Evolutionary conservation across 257 asterid species (phyloP).

Genomic region (Solanum pimpinellifolium): DNA sequence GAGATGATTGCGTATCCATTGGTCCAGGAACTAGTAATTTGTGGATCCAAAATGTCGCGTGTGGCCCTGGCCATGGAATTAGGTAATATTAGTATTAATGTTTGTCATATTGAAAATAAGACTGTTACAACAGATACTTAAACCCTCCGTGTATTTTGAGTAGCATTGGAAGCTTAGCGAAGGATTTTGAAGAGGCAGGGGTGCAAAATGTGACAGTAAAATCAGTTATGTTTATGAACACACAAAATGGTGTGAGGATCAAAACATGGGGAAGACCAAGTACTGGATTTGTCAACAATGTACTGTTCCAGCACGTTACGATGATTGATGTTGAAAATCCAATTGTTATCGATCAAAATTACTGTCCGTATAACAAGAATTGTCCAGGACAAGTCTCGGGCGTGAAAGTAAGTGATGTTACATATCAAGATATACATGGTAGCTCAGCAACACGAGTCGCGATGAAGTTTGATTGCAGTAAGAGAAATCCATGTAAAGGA

Average conservation of each 20-base stretch:
- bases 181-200: not conserved
- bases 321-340: not conserved
- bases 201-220: not conserved
- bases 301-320: not conserved
- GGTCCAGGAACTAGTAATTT: not conserved
- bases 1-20: not conserved
- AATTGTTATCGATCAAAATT: not conserved
- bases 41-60: not conserved
- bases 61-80: constrained; percentile 1
- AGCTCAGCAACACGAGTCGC: not conserved
- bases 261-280: constrained; percentile 2
- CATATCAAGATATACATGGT: not conserved
- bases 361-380: not conserved
- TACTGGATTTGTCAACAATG: not conserved
- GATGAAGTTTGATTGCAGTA: not conserved
- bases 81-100: not conserved
- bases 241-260: not conserved
- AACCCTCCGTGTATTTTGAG: not conserved
- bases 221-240: not conserved
- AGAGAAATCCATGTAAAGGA: not conserved
- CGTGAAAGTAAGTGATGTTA: not conserved
- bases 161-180: not conserved
- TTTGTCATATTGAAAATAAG: not conserved
- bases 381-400: not conserved
- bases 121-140: not conserved